Conservation (phyloP, 495 filamentous ascomycete species). For the Tuber indicum region DNA sequence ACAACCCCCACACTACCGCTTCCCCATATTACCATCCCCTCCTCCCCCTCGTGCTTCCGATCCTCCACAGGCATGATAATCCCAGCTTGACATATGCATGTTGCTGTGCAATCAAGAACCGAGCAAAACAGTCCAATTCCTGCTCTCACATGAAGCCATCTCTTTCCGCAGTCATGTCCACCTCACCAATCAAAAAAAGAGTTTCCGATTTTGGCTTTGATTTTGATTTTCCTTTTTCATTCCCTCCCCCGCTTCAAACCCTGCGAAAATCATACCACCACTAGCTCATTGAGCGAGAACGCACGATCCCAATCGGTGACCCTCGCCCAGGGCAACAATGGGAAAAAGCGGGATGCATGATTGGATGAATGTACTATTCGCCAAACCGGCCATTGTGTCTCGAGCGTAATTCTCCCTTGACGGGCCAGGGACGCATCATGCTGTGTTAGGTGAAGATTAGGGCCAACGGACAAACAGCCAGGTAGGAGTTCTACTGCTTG, state of each 20-base stretch:
- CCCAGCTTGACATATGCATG: neutral
- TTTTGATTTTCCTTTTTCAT: neutral
- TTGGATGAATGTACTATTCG: neutral
- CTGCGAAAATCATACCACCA: neutral
- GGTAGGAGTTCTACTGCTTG: neutral
- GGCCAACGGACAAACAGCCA: neutral
- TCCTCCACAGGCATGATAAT: neutral
- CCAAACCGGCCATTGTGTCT: neutral
- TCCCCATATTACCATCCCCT: neutral
- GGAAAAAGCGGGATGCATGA: neutral
- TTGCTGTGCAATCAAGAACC: neutral
- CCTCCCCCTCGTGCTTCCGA: neutral
- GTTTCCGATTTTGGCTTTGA: neutral
- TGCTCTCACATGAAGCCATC: neutral
- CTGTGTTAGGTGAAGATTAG: neutral
- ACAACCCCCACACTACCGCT: neutral
- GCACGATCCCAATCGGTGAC: neutral
- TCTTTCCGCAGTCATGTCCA: neutral
- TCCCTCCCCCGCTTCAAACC: neutral
- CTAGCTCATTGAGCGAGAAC: neutral
- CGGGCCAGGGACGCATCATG: neutral
- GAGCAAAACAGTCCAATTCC: neutral
- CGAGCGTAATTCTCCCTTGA: neutral
- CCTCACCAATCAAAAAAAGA: neutral
- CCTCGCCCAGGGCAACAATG: neutral